Percentiles rank a stretch among this genome's conserved stretches.
Evolutionary conservation across 192 early-diverging fungal genomes (phyloP).

Genomic region (Chytriomyces hyalinus): DNA sequence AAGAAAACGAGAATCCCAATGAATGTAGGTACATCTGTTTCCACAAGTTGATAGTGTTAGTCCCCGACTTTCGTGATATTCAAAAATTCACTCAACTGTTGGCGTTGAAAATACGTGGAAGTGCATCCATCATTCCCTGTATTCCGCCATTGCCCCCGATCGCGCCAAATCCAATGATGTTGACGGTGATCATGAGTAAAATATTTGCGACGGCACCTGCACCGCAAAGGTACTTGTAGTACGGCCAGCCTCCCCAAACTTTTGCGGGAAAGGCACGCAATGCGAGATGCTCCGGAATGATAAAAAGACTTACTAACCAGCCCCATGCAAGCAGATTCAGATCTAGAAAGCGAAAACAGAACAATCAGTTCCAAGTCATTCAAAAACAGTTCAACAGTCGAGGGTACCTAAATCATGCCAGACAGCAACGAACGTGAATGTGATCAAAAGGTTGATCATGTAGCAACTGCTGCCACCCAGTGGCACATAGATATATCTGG

Average conservation of each 20-base stretch:
- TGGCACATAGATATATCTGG: conserved; percentile 85
- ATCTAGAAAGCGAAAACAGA: background rate
- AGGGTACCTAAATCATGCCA: conserved; percentile 99
- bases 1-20: conserved; percentile 22
- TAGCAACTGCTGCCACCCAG: conserved; percentile 71
- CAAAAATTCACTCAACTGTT: conserved; percentile 23
- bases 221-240: conserved; percentile 69
- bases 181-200: conserved; percentile 93
- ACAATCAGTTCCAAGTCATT: too few species aligned
- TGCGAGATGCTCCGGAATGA: conserved; percentile 83
- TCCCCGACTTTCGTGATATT: background rate
- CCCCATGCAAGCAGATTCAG: conserved; percentile 88
- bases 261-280: conserved; percentile 30
- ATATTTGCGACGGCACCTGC: conserved; percentile 85
- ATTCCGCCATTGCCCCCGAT: conserved; percentile 23
- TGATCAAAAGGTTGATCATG: conserved; percentile 78
- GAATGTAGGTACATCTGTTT: background rate
- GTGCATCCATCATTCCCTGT: background rate
- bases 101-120: conserved; percentile 13
- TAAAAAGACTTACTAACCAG: conserved; percentile 87
- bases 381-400: conserved; percentile 66
- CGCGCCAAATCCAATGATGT: conserved; percentile 86
- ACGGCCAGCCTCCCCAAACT: conserved; percentile 21
- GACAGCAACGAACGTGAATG: conserved; percentile 96
- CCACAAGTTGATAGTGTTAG: too few species aligned